phyloP scores from a whole-genome alignment of 208 protist species.

The Wallacemonas sp. region DNA sequence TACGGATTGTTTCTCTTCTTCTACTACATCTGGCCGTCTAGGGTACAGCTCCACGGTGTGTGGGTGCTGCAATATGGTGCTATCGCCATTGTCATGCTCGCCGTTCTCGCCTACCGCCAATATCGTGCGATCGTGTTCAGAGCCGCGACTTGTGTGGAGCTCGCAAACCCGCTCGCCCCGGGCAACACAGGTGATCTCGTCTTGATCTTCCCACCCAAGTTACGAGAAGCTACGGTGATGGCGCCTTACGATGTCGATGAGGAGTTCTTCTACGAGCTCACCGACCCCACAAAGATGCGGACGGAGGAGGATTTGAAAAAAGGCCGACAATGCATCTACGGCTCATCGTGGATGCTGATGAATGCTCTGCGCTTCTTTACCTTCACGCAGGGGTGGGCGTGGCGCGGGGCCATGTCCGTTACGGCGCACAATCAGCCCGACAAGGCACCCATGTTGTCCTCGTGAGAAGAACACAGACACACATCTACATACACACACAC shows the following conservation, averaged over 20 bases:
- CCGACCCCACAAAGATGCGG: conserved; percentile 38
- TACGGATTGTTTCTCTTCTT: conserved; percentile 25
- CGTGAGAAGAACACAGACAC: conserved; percentile 10
- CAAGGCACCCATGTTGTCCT: conserved; percentile 29
- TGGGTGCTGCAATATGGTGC: conserved; percentile 68
- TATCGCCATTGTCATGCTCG: conserved; percentile 23
- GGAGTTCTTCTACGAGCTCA: conserved; percentile 35
- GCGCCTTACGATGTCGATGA: conserved; percentile 26
- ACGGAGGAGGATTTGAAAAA: neutral
- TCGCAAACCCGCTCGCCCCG: conserved; percentile 73
- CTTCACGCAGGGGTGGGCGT: conserved; percentile 36
- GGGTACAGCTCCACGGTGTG: conserved; percentile 41
- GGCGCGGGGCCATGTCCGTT: conserved; percentile 58
- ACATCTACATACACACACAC: conserved; percentile 8
- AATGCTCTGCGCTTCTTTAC: conserved; percentile 35
- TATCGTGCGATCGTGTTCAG: conserved; percentile 48
- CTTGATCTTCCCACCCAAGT: conserved; percentile 47
- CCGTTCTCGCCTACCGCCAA: conserved; percentile 24
- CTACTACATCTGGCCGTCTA: conserved; percentile 52
- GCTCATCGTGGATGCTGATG: conserved; percentile 24
- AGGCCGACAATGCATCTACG: conserved; percentile 49
- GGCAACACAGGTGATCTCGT: conserved; percentile 60
- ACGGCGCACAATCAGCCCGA: conserved; percentile 52
- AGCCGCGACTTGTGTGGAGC: conserved; percentile 65
- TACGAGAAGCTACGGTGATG: conserved; percentile 9